Evolutionary conservation across 2,329 filamentous ascomycete genomes (phyloP).

Genomic region (Esteya vermicola): DNA sequence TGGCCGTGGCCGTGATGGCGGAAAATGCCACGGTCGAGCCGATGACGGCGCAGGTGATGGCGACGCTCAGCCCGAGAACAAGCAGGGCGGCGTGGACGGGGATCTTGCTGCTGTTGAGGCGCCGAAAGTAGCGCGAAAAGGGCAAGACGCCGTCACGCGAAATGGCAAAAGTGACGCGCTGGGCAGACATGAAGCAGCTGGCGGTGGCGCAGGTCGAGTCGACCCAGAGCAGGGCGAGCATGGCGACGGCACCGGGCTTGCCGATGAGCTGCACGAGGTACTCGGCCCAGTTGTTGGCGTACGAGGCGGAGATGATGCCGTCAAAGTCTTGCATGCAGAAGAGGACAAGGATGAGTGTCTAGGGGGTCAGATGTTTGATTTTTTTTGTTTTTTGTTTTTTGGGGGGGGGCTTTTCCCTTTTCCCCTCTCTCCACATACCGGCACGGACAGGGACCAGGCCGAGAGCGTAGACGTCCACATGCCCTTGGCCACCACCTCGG

Average conservation of each 20-base stretch:
- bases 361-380: not conserved
- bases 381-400: too few relatives aligned
- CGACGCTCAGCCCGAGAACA: conserved; percentile 19
- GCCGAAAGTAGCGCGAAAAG: conserved; percentile 19
- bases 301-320: conserved; percentile 19
- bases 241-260: conserved; percentile 18
- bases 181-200: conserved; percentile 22
- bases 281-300: conserved; percentile 24
- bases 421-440: too few relatives aligned
- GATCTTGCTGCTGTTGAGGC: conserved; percentile 17
- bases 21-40: conserved; percentile 29
- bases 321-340: conserved; percentile 26
- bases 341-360: conserved; percentile 22
- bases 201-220: conserved; percentile 22
- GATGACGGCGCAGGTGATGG: conserved; percentile 27
- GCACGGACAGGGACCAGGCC: conserved; percentile 21
- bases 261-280: conserved; percentile 23
- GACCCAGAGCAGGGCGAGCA: conserved; percentile 21
- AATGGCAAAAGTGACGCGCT: conserved; percentile 25
- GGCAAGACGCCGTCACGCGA: conserved; percentile 24
- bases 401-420: too few relatives aligned
- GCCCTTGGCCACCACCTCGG: conserved; percentile 20
- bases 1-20: conserved; percentile 21
- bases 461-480: conserved; percentile 23
- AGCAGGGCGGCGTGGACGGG: conserved; percentile 17